Evolutionary conservation across 2,329 filamentous ascomycete species (phyloP).

Genomic region (Venturia pyrina): DNA sequence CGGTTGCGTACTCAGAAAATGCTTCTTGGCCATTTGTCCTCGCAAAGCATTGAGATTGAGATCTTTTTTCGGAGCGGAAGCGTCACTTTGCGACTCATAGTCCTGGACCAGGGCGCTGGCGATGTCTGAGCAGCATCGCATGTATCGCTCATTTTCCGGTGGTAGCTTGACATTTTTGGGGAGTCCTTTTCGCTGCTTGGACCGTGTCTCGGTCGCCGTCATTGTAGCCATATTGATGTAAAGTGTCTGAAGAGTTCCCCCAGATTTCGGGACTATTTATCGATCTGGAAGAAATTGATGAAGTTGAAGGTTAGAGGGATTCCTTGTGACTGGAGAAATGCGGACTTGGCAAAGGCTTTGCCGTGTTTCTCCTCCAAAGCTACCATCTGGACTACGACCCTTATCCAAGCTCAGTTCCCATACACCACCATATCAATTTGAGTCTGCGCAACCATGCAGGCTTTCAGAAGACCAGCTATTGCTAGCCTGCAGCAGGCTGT

Average conservation of each 20-base stretch:
- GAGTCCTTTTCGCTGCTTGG: slow-evolving; percentile 37
- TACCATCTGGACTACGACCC: not conserved
- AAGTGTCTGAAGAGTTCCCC: not conserved
- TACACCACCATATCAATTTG: not conserved
- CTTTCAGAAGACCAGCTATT: slow-evolving; percentile 63
- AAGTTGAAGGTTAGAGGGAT: not conserved
- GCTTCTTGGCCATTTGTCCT: slow-evolving; percentile 83
- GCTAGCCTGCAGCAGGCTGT: slow-evolving; percentile 58
- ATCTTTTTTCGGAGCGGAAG: slow-evolving; percentile 65
- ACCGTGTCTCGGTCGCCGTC: slow-evolving; percentile 41
- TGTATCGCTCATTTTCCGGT: slow-evolving; percentile 68
- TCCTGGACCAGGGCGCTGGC: slow-evolving; percentile 90
- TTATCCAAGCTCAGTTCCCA: not conserved
- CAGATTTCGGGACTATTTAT: not conserved
- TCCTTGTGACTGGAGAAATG: not conserved
- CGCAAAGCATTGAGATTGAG: slow-evolving; percentile 87
- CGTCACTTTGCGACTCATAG: slow-evolving; percentile 70
- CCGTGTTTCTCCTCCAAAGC: not conserved
- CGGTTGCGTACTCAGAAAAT: slow-evolving; percentile 77
- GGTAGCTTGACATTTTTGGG: slow-evolving; percentile 68
- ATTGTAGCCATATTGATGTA: slow-evolving; percentile 50
- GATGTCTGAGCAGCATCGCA: slow-evolving; percentile 91
- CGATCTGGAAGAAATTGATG: not conserved
- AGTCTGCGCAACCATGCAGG: slow-evolving; percentile 58
- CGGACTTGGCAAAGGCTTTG: too few species aligned